Percentiles rank a stretch among this genome's conserved stretches.
phyloP scores from a whole-genome alignment of 2,329 filamentous ascomycete species.

The Juglanconis oblonga region DNA sequence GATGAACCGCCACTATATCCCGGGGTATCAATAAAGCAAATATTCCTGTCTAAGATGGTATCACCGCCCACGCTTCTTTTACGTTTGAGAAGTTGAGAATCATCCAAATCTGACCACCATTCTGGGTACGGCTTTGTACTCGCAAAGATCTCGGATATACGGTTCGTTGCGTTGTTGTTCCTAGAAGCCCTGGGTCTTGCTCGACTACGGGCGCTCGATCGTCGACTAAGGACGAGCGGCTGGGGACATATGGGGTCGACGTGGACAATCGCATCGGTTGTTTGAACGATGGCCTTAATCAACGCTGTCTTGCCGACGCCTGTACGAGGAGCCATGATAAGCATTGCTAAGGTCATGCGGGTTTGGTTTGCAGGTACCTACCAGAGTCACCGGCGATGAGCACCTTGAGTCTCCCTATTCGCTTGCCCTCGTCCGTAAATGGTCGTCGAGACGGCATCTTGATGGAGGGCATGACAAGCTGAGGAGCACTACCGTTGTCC shows the following conservation, averaged over 20 bases:
- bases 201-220: slow-evolving; percentile 20
- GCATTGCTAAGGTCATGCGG: not conserved
- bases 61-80: slow-evolving; percentile 74
- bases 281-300: slow-evolving; percentile 82
- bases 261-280: slow-evolving; percentile 89
- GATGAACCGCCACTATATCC: slow-evolving; percentile 55
- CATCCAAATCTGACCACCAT: slow-evolving; percentile 84
- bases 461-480: slow-evolving; percentile 97
- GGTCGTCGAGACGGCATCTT: slow-evolving; percentile 84
- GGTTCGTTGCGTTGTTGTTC: slow-evolving; percentile 30
- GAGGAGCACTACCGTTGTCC: slow-evolving; percentile 57
- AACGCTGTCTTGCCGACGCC: slow-evolving; percentile 86
- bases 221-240: slow-evolving; percentile 20
- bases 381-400: slow-evolving; percentile 78
- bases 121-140: slow-evolving; percentile 81
- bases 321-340: slow-evolving; percentile 32
- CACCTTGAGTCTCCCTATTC: slow-evolving; percentile 84
- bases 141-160: slow-evolving; percentile 68
- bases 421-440: slow-evolving; percentile 83
- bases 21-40: slow-evolving; percentile 89
- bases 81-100: slow-evolving; percentile 53
- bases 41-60: slow-evolving; percentile 79
- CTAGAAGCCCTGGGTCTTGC: slow-evolving; percentile 17
- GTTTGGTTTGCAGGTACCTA: slow-evolving; percentile 30
- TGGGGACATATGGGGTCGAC: slow-evolving; percentile 63